Base-by-base conservation (phyloP, 2,329 filamentous ascomycete genomes). In the Mycocentrospora acerina region DNA sequence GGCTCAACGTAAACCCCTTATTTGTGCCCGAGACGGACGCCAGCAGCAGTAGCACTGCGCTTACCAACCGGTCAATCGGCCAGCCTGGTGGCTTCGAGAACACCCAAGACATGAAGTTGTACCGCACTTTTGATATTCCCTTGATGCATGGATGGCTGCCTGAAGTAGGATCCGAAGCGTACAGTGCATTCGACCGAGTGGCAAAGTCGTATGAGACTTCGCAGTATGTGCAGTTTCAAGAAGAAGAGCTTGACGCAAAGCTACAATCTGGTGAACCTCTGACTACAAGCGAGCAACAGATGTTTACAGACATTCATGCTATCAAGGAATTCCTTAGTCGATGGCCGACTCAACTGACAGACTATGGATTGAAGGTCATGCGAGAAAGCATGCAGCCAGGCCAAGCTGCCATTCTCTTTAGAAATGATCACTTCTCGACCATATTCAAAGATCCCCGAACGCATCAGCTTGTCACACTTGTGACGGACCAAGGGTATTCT, bases 361-460 rank as follows among this genome's bases (percentile, higher is more conserved):
- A 80, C 0, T 86, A 85, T 66, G 93, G 93, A 0, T 75, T 98
- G 2, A 79, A 86, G 26, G 80, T 86, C 1, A 83, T 97, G 26
- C 78, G 77, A 1, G 79, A 81, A 34, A 82, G 79, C 5, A 77
- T 96, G 40, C 72, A 78, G 10, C 85, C 89, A 1, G 91, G 90
- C 2, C 82, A 86, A 1, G 81, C 96, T 46, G 88, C 88, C 0
- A 97, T 98, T 33, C 70, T 98, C 2, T 98, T 98, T 72, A 82
- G 93, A 17, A 98, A 98, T 57, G 91, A 98, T 60, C 93, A 98
- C 64, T 98, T 98, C 60, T 90, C 89, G 28, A 97, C 91, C 0
- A 68, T 98, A 0, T 95, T 95, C 68, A 88, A 90, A 44, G 89
- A 97, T 55, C 89, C 91, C 0, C 73, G 83, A 29, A 88, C 84